Base-by-base conservation (phyloP, 1,284 basidiomycete species). In the Ceratobasidium sp. region DNA sequence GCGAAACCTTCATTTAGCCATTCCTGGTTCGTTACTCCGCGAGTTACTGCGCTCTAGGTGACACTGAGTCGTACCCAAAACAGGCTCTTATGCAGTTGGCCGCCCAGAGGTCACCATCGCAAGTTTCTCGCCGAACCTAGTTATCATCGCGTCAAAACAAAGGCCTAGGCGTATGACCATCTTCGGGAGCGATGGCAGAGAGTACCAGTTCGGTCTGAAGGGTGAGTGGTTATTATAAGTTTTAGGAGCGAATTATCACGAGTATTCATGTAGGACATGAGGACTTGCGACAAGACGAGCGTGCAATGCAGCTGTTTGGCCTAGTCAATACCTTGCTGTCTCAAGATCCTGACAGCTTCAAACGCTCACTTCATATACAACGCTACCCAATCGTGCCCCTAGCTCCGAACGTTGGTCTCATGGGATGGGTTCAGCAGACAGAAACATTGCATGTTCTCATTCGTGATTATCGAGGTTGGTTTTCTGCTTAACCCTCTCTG, bases 221-320 rank as follows among this genome's bases (percentile, higher is more conserved):
- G 97, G 96, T 88, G 75, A 41, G 37, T 19, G 51, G 24, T 53
- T n/a, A 58, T 61, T 31, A n/a, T 16, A 31, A 13, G 9, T 14
- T 14, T 0, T 46, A 46, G 41, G 2, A 22, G 9, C 0, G 19
- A n/a, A 0, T 37, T 77, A 75, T 66, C 75, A 8, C 27, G 2
- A 49, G 4, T 13, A 31, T 34, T 34, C 51, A 43, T 31, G 43
- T 76, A 94, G 93, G 94, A n/a, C 97, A 98, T 83, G 98, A 99
- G 83, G 98, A 99, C 84, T 85, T 99, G 77, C 95, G 98, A 66
- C 98, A 99, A 83, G 98, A 99, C 82, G 98, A 99, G 81, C 89
- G 98, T 76, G 98, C 99, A 75, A 99, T 99, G 97, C 98, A 99
- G 82, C 87, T 99, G 13, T 99, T 99, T 83, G 95, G 97, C 74